Conservation (phyloP, 2,329 filamentous ascomycete genomes). For the Orbilia oligospora region DNA sequence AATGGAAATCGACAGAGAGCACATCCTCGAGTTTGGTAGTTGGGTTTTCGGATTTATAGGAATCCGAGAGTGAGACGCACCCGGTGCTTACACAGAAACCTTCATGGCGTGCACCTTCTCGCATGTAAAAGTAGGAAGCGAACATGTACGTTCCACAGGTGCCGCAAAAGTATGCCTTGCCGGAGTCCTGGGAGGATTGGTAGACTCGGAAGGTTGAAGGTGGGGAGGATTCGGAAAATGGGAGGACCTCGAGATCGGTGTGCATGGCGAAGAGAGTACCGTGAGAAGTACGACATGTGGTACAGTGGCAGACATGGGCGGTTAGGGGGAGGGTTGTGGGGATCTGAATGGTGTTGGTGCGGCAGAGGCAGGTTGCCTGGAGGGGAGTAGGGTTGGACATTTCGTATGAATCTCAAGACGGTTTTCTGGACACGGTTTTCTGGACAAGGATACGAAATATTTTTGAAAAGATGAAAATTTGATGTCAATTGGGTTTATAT, state of each 20-base stretch:
- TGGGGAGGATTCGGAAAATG: constrained; percentile 25
- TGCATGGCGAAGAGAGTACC: constrained; percentile 54
- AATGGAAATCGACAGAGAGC: constrained; percentile 32
- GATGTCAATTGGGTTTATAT: no score
- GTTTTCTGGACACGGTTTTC: no score
- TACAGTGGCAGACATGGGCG: constrained; percentile 50
- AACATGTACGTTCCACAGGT: constrained; percentile 50
- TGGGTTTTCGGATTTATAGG: constrained; percentile 30
- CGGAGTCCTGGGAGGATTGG: constrained; percentile 3
- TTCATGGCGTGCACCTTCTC: constrained; percentile 3
- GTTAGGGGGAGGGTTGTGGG: constrained; percentile 28
- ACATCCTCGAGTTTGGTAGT: constrained; percentile 41
- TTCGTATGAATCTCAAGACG: neutral
- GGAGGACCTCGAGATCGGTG: constrained; percentile 31
- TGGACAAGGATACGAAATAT: no score
- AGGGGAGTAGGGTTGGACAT: constrained; percentile 35
- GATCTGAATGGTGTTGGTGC: constrained; percentile 34
- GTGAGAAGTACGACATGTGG: constrained; percentile 48
- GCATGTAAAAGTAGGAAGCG: constrained; percentile 37
- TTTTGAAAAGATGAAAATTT: neutral
- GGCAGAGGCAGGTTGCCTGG: constrained; percentile 46
- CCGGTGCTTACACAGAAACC: constrained; percentile 43
- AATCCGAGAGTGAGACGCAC: constrained; percentile 39
- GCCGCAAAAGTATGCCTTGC: constrained; percentile 27
- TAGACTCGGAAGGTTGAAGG: constrained; percentile 21